Evolutionary conservation across 176 grass and related monocot genomes (phyloP).

Genomic region (Dactylis glomerata): DNA sequence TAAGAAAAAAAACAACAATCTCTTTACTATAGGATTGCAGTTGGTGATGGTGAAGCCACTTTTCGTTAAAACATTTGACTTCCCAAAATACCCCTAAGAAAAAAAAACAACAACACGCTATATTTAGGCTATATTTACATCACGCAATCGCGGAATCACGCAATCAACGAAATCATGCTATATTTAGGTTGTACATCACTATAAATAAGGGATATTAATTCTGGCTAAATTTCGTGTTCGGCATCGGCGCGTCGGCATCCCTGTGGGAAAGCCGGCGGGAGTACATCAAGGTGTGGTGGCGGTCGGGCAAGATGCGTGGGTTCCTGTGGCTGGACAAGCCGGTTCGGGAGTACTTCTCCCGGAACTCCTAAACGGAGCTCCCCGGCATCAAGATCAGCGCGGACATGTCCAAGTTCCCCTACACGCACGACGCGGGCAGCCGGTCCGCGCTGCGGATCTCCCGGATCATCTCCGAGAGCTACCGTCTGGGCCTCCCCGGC

Average conservation of each 20-base stretch:
- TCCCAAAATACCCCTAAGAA: too few species aligned
- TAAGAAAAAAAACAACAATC: too few species aligned
- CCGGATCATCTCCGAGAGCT: slow-evolving; percentile 53
- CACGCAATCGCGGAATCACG: too few species aligned
- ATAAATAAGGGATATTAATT: too few species aligned
- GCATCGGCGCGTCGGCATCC: slow-evolving; percentile 41
- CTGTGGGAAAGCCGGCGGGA: slow-evolving; percentile 37
- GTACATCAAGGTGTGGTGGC: slow-evolving; percentile 20
- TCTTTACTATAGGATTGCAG: too few species aligned
- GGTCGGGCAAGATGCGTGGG: slow-evolving; percentile 35
- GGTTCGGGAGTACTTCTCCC: slow-evolving; percentile 24
- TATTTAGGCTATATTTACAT: too few species aligned
- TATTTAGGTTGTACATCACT: too few species aligned
- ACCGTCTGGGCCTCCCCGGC: slow-evolving; percentile 29
- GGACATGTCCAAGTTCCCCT: slow-evolving; percentile 38
- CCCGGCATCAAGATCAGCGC: slow-evolving; percentile 33
- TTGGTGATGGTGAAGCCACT: too few species aligned
- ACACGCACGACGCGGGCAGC: slow-evolving; percentile 41
- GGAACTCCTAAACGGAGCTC: slow-evolving; percentile 9
- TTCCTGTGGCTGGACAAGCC: slow-evolving; percentile 51
- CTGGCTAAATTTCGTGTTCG: too few species aligned
- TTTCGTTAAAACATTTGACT: too few species aligned
- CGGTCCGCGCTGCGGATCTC: slow-evolving; percentile 49
- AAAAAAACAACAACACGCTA: too few species aligned
- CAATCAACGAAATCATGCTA: too few species aligned